These are phyloP conservation scores for Ophiocordyceps sinensis DNA, from an alignment of 2,329 filamentous ascomycete genomes.

Conservation along the genomic window DNA sequence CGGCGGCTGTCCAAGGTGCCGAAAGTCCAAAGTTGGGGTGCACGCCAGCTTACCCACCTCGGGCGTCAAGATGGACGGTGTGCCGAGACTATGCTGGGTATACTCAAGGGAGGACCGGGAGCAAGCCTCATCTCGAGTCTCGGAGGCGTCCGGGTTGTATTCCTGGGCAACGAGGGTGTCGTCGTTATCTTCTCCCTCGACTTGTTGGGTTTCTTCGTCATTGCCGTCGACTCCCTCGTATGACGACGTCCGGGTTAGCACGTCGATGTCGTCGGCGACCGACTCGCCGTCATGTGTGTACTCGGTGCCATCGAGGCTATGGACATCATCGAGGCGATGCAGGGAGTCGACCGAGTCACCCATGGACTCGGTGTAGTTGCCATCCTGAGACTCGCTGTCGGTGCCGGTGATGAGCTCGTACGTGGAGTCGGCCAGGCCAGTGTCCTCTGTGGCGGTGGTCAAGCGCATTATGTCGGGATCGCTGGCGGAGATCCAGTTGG, in stretches of 20 bases:
- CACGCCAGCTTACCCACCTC: slow-evolving; percentile 13
- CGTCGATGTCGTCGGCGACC: slow-evolving; percentile 18
- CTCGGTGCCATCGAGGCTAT: slow-evolving; percentile 35
- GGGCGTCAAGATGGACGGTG: slow-evolving; percentile 24
- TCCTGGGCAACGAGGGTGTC: neutral
- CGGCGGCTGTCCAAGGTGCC: neutral
- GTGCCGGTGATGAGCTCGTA: slow-evolving; percentile 41
- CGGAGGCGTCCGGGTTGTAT: slow-evolving; percentile 5
- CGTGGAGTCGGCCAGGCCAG: slow-evolving; percentile 39
- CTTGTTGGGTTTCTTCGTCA: neutral
- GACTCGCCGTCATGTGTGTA: slow-evolving; percentile 29
- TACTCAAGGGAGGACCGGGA: slow-evolving; percentile 30
- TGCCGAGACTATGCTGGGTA: slow-evolving; percentile 31
- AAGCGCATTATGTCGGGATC: slow-evolving; percentile 41
- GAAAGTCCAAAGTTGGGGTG: neutral
- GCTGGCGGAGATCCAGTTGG: slow-evolving; percentile 45
- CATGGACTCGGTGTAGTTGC: slow-evolving; percentile 29
- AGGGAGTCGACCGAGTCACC: slow-evolving; percentile 36
- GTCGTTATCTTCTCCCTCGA: neutral
- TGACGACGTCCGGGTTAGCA: neutral
- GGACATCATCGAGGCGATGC: slow-evolving; percentile 34
- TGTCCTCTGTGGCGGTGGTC: slow-evolving; percentile 26
- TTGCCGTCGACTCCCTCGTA: slow-evolving; percentile 1
- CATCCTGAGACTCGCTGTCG: slow-evolving; percentile 39
- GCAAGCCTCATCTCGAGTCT: slow-evolving; percentile 23